Evolutionary conservation across 257 asterid species (phyloP).

Genomic region (Rauvolfia tetraphylla): DNA sequence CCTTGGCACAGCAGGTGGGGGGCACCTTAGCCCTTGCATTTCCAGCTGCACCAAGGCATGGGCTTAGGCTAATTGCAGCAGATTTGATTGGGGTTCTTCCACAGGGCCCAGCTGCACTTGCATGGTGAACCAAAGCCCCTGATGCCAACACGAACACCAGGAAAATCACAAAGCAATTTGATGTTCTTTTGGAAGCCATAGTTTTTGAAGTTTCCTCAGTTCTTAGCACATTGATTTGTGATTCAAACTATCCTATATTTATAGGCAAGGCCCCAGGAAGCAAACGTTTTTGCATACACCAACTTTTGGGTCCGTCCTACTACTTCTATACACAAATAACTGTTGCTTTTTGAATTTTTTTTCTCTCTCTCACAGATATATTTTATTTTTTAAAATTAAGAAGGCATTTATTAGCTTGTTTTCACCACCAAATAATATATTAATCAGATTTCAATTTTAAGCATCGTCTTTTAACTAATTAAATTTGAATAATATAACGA

Average conservation of each 20-base stretch:
- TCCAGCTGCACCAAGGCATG: constrained; percentile 32
- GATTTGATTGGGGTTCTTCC: constrained; percentile 26
- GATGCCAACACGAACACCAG: constrained; percentile 22
- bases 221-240: background rate
- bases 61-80: constrained; percentile 27
- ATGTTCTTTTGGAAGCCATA: constrained; percentile 18
- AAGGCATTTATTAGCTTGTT: too few relatives aligned
- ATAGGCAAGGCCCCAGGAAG: constrained; percentile 17
- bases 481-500: too few relatives aligned
- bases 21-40: constrained; percentile 20
- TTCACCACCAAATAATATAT: too few relatives aligned
- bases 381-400: too few relatives aligned
- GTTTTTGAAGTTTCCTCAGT: background rate
- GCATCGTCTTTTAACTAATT: too few relatives aligned
- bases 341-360: too few relatives aligned
- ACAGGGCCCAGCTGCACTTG: constrained; percentile 32
- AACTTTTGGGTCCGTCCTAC: too few relatives aligned
- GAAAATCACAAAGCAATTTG: constrained; percentile 6
- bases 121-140: background rate
- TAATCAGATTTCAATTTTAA: too few relatives aligned
- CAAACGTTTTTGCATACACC: too few relatives aligned
- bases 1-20: constrained; percentile 29
- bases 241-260: background rate
- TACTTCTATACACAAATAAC: too few relatives aligned
- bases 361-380: too few relatives aligned